These are phyloP conservation scores for Pleoardoris graminearum DNA, from an alignment of 2,329 filamentous ascomycete species.

Conservation along the genomic window DNA sequence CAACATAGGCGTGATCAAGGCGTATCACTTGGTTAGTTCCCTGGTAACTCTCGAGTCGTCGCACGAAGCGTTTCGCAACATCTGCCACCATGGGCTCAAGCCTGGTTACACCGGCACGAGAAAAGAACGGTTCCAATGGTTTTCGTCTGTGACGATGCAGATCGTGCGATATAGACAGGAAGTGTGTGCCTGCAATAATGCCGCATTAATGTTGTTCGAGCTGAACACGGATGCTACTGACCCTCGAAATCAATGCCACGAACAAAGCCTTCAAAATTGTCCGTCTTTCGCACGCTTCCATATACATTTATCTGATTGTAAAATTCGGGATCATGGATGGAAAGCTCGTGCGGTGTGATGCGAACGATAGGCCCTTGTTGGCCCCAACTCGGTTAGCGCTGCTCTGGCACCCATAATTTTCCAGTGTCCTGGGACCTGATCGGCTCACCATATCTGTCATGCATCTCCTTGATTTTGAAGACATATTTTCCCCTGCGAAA, in stretches of 20 bases:
- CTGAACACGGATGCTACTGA: neutral
- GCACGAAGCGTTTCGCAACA: constrained; percentile 14
- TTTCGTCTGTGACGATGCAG: constrained; percentile 30
- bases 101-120: constrained; percentile 18
- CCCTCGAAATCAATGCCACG: constrained; percentile 28
- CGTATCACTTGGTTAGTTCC: constrained; percentile 18
- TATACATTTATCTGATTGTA: constrained; percentile 32
- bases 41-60: constrained; percentile 9
- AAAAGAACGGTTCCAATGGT: constrained; percentile 36
- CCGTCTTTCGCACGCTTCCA: constrained; percentile 15
- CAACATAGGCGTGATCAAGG: constrained; percentile 19
- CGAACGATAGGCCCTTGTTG: constrained; percentile 34
- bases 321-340: constrained; percentile 27
- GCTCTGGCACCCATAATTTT: neutral
- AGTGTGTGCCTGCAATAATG: constrained; percentile 12
- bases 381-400: neutral
- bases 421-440: neutral
- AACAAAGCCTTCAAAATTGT: constrained; percentile 23
- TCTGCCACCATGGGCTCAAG: constrained; percentile 26
- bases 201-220: neutral
- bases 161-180: constrained; percentile 27
- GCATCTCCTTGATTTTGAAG: constrained; percentile 34
- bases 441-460: constrained; percentile 31
- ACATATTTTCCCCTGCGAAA: constrained; percentile 30
- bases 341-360: constrained; percentile 32